A percentile compares a stretch with the other conserved stretches of the same genome.
Conservation (phyloP, 352 stramenopile species). For the Pythium myriotylum region DNA sequence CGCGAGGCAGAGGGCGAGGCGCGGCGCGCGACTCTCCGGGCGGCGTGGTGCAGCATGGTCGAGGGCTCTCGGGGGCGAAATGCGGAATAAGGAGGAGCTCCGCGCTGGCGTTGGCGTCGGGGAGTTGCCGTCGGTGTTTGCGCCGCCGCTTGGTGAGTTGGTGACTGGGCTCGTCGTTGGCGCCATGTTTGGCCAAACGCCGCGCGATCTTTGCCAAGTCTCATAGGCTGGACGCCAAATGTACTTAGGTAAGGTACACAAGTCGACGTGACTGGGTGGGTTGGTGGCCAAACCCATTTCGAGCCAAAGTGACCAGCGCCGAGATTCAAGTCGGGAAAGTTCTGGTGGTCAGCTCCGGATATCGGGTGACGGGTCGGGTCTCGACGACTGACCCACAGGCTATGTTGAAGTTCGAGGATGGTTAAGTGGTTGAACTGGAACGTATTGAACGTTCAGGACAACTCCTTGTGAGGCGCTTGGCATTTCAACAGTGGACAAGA, state of each 20-base stretch:
- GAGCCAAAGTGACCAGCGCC: background rate
- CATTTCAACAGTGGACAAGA: too few relatives aligned
- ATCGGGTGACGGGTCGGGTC: background rate
- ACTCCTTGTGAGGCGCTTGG: too few relatives aligned
- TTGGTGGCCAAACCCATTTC: background rate
- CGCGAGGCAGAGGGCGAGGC: background rate
- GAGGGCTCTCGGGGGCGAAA: background rate
- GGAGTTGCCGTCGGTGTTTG: constrained; percentile 7
- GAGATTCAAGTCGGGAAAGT: constrained; percentile 11
- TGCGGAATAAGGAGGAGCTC: constrained; percentile 1
- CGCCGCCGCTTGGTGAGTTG: constrained; percentile 15
- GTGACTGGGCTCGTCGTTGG: background rate
- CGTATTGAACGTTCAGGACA: too few relatives aligned
- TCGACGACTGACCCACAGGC: background rate
- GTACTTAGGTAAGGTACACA: constrained; percentile 11
- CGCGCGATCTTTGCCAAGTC: constrained; percentile 27
- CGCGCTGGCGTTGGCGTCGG: background rate
- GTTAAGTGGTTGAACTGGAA: too few relatives aligned
- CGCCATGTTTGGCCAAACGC: constrained; percentile 31
- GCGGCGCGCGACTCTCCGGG: constrained; percentile 16
- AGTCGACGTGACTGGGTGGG: background rate
- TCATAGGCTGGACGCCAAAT: constrained; percentile 4
- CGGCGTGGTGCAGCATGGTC: constrained; percentile 22
- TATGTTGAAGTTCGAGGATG: too few relatives aligned
- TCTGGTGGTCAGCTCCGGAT: constrained; percentile 4